These are phyloP conservation scores for Mortierella sp. DNA, from an alignment of 371 early-diverging fungal species.

Conservation along the genomic window DNA sequence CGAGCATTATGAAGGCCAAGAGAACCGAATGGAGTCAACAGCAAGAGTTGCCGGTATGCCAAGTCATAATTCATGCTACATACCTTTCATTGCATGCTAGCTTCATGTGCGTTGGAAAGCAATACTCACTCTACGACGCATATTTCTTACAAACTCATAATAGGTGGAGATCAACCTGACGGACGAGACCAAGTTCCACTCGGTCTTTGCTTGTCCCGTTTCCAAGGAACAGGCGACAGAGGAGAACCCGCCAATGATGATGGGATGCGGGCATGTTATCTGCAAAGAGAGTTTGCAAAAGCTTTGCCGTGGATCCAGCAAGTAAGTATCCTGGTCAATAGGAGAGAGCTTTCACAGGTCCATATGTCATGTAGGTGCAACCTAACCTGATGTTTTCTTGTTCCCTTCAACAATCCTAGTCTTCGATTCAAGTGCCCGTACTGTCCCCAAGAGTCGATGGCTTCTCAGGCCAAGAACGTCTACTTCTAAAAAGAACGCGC, in stretches of 20 bases:
- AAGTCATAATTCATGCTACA: not conserved
- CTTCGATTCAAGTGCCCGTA: slow-evolving; percentile 96
- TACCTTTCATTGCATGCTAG: no score
- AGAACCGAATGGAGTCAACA: slow-evolving; percentile 92
- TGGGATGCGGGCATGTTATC: slow-evolving; percentile 98
- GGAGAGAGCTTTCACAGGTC: not conserved
- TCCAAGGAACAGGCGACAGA: slow-evolving; percentile 93
- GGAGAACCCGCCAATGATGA: slow-evolving; percentile 98
- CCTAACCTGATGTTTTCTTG: not conserved
- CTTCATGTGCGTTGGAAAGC: not conserved
- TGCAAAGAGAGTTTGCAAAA: slow-evolving; percentile 90
- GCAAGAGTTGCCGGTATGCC: slow-evolving; percentile 86
- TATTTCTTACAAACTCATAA: not conserved
- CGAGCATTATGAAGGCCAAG: slow-evolving; percentile 86
- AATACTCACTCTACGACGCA: not conserved
- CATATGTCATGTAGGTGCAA: not conserved
- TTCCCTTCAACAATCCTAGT: slow-evolving; percentile 30
- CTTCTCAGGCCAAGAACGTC: slow-evolving; percentile 82
- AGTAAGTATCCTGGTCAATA: slow-evolving; percentile 5
- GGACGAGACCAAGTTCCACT: slow-evolving; percentile 90
- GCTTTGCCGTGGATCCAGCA: slow-evolving; percentile 64
- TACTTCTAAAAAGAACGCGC: slow-evolving; percentile 72
- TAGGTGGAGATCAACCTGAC: slow-evolving; percentile 87
- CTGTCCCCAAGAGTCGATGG: slow-evolving; percentile 90
- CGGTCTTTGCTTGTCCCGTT: slow-evolving; percentile 98